phyloP scores from a whole-genome alignment of 2,329 filamentous ascomycete species.

The Phialemonium atrogriseum region DNA sequence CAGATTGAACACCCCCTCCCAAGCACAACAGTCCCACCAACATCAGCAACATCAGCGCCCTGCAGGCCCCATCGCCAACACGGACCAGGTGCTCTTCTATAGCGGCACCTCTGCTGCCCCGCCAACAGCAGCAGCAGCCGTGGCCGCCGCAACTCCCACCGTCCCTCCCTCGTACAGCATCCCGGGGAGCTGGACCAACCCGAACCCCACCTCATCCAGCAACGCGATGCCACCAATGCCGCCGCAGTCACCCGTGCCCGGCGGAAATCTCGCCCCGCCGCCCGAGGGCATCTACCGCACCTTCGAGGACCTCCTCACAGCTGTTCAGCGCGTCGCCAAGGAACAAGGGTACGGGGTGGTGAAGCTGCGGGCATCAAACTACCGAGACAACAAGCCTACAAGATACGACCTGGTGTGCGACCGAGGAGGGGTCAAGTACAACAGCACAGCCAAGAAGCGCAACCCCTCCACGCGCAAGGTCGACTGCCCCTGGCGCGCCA shows the following conservation, averaged over 20 bases:
- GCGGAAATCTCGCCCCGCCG: constrained; percentile 37
- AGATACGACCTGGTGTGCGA: constrained; percentile 57
- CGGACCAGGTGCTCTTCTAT: constrained; percentile 6
- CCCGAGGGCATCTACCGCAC: constrained; percentile 52
- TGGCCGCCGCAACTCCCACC: constrained; percentile 1
- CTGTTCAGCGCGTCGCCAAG: constrained; percentile 52
- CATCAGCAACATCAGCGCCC: constrained; percentile 10
- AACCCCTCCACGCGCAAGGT: constrained; percentile 57
- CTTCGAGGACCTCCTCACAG: constrained; percentile 50
- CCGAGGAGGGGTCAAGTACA: constrained; percentile 56
- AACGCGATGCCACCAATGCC: constrained; percentile 25
- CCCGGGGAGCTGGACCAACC: constrained; percentile 1
- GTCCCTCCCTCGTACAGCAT: neutral
- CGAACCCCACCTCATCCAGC: constrained; percentile 10
- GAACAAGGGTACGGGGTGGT: constrained; percentile 56
- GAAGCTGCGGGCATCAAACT: constrained; percentile 55
- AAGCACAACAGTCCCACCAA: constrained; percentile 10
- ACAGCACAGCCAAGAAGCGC: constrained; percentile 56
- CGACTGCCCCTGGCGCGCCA: constrained; percentile 55
- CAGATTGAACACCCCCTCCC: constrained; percentile 8
- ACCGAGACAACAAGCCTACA: constrained; percentile 53
- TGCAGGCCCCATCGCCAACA: constrained; percentile 7
- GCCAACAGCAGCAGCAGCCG: constrained; percentile 2
- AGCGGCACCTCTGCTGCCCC: constrained; percentile 6
- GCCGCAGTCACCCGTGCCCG: constrained; percentile 36